phyloP scores from a whole-genome alignment of 1,139 yeast genomes.

The Hansenula lynferdii region DNA sequence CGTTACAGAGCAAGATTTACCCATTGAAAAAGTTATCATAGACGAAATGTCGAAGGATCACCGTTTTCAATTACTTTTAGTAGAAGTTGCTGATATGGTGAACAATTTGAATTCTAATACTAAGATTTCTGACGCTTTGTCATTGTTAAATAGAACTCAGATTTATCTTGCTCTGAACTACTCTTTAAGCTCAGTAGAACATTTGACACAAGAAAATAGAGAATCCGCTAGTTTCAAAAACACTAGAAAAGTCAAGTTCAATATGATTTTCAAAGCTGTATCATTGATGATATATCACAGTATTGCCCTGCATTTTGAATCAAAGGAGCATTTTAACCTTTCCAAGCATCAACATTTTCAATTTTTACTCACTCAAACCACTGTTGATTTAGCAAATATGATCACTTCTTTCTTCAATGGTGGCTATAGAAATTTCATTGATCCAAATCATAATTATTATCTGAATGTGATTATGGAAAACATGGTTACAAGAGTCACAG shows the following conservation, averaged over 20 bases:
- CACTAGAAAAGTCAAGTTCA: constrained; percentile 9
- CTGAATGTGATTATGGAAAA: constrained; percentile 16
- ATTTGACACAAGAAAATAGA: constrained; percentile 1
- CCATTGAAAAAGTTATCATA: constrained; percentile 11
- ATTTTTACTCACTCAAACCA: constrained; percentile 1
- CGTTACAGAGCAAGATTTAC: constrained; percentile 2
- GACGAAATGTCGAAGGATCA: constrained; percentile 14
- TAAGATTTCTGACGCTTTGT: constrained; percentile 12
- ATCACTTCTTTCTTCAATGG: constrained; percentile 10
- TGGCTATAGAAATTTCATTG: constrained; percentile 11
- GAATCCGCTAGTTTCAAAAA: constrained; percentile 11
- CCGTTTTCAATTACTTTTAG: constrained; percentile 10
- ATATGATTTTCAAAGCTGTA: constrained; percentile 14
- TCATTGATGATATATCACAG: constrained; percentile 16
- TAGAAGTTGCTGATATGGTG: constrained; percentile 14
- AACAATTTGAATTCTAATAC: constrained; percentile 14
- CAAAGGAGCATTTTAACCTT: constrained; percentile 8
- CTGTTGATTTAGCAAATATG: constrained; percentile 12
- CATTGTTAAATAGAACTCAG: constrained; percentile 11
- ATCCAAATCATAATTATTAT: constrained; percentile 11
- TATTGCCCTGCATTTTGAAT: constrained; percentile 16
- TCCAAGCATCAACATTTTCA: constrained; percentile 10
- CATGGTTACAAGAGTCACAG: constrained; percentile 12
- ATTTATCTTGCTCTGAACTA: constrained; percentile 14
- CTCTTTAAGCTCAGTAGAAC: constrained; percentile 6